A percentile compares a stretch with the other conserved stretches of the same genome.
Evolutionary conservation across 140 eudicot genomes (phyloP).

Genomic region (Ambrosia hybrid): DNA sequence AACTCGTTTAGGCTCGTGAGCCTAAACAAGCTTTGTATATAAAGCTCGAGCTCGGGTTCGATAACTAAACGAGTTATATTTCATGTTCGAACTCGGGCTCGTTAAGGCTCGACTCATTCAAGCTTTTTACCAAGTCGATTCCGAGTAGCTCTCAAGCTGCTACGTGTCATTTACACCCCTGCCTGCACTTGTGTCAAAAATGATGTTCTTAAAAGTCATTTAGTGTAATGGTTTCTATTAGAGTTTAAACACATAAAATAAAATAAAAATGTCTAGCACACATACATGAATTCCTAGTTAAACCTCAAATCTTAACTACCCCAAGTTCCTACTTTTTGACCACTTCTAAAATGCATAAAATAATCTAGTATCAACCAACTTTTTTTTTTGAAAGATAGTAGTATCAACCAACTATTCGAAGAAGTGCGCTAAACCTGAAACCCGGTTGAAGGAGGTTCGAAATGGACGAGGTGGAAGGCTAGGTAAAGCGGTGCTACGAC

Average conservation of each 20-base stretch:
- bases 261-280: not conserved
- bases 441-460: conserved; percentile 35
- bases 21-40: no score
- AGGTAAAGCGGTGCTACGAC: conserved; percentile 49
- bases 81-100: no score
- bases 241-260: no score
- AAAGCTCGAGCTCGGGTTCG: no score
- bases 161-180: no score
- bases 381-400: no score
- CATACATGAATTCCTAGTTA: not conserved
- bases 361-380: no score
- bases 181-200: not conserved
- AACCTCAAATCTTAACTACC: not conserved
- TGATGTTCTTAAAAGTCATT: not conserved
- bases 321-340: not conserved
- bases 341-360: not conserved
- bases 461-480: conserved; percentile 52
- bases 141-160: no score
- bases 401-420: conserved; percentile 19
- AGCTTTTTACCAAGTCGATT: no score
- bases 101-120: no score
- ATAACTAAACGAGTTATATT: no score
- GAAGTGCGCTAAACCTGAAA: conserved; percentile 58
- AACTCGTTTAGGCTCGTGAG: no score
- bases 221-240: not conserved